Percentiles rank a stretch among this genome's conserved stretches.
phyloP scores from a whole-genome alignment of 306 rosid species.

The Purshia tridentata region DNA sequence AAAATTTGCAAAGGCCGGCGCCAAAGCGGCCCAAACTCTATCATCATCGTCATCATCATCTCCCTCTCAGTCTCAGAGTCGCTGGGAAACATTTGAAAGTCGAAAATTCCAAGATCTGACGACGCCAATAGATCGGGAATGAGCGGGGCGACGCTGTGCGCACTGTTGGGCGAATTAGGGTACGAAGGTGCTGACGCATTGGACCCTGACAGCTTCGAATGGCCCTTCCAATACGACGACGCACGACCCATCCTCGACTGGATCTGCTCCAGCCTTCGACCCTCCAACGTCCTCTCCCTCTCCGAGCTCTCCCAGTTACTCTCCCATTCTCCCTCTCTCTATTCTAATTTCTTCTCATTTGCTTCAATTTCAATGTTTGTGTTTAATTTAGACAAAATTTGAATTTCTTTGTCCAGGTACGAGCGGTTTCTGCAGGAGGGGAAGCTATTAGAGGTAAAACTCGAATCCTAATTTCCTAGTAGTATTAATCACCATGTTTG shows the following conservation, averaged over 20 bases:
- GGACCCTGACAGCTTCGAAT: slow-evolving; percentile 91
- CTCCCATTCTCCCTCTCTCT: slow-evolving; percentile 2
- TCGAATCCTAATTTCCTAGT: background rate
- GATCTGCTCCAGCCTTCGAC: slow-evolving; percentile 92
- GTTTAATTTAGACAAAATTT: background rate
- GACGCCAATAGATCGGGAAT: slow-evolving; percentile 23
- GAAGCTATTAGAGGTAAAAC: slow-evolving; percentile 76
- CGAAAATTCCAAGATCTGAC: background rate
- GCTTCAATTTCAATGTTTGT: background rate
- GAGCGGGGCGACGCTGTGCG: slow-evolving; percentile 71
- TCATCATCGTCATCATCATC: background rate
- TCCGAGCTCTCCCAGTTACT: slow-evolving; percentile 72
- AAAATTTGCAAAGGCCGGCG: slow-evolving; percentile 27
- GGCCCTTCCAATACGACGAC: slow-evolving; percentile 93
- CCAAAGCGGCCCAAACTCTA: slow-evolving; percentile 15
- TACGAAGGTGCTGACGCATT: slow-evolving; percentile 54
- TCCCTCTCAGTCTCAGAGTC: background rate
- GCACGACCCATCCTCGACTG: slow-evolving; percentile 86
- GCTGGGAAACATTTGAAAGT: background rate
- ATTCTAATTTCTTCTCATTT: background rate
- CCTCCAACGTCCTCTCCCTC: slow-evolving; percentile 82
- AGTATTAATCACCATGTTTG: background rate
- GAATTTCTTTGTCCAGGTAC: slow-evolving; percentile 46
- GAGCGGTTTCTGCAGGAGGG: slow-evolving; percentile 78
- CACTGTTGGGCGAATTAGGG: slow-evolving; percentile 70